phyloP scores from a whole-genome alignment of 208 protist genomes.

The Endotrypanum monterogeii region DNA sequence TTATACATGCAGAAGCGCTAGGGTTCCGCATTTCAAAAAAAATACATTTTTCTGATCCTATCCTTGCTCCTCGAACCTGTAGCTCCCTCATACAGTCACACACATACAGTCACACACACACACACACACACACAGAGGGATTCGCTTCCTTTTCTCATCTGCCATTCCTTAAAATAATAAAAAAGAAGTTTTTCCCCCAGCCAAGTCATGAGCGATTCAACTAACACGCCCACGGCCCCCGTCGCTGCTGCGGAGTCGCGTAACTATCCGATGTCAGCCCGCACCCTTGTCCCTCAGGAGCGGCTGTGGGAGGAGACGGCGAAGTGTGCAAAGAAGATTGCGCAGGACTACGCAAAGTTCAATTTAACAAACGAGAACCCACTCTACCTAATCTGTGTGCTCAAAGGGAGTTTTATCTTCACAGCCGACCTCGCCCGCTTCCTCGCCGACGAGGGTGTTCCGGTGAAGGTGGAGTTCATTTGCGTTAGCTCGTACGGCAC shows the following conservation, averaged over 20 bases:
- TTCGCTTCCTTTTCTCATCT: not conserved
- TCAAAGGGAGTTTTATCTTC: conserved; percentile 89
- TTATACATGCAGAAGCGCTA: too few species aligned
- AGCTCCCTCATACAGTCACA: not conserved
- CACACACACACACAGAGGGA: not conserved
- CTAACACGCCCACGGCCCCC: not conserved
- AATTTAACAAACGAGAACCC: conserved; percentile 55
- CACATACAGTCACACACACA: not conserved
- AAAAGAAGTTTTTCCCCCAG: too few species aligned
- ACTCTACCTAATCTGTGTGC: conserved; percentile 79
- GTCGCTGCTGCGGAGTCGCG: conserved; percentile 16
- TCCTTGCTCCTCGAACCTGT: not conserved
- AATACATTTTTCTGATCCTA: too few species aligned
- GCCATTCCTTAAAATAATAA: conserved; percentile 1
- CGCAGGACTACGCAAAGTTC: conserved; percentile 60
- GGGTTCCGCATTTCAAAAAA: too few species aligned
- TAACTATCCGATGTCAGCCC: conserved; percentile 60
- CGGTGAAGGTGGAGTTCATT: conserved; percentile 86
- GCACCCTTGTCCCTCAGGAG: conserved; percentile 59
- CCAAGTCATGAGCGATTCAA: conserved; percentile 16
- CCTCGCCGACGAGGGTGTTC: conserved; percentile 68
- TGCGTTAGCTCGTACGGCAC: conserved; percentile 76
- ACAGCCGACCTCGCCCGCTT: conserved; percentile 74
- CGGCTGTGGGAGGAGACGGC: conserved; percentile 50
- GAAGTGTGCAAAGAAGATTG: conserved; percentile 66